Evolutionary conservation across 148 eudicot species (phyloP).

Genomic region (Talinum fruticosum): DNA sequence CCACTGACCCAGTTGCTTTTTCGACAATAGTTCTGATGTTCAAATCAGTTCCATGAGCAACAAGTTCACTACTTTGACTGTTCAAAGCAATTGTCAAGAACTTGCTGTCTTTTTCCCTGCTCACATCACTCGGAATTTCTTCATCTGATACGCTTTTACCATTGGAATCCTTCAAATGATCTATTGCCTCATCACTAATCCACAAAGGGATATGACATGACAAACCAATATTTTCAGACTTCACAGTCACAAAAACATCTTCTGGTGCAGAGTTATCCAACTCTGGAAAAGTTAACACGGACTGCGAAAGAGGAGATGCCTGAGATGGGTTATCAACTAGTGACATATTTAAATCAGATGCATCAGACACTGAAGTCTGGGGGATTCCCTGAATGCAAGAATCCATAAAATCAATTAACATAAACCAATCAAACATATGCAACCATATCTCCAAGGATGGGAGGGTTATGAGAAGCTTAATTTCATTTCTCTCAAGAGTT

Average conservation of each 20-base stretch:
- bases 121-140: conserved; percentile 19
- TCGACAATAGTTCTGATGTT: conserved; percentile 42
- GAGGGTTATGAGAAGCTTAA: conserved; percentile 41
- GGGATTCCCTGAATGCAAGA: conserved; percentile 33
- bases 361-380: conserved; percentile 18
- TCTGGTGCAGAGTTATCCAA: conserved; percentile 29
- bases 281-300: conserved; percentile 23
- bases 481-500: conserved; percentile 33
- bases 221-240: conserved; percentile 51
- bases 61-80: conserved; percentile 49
- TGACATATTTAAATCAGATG: conserved; percentile 21
- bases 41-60: conserved; percentile 31
- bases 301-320: conserved; percentile 21
- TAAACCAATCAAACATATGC: conserved; percentile 61
- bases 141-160: conserved; percentile 23
- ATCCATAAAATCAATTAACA: conserved; percentile 41
- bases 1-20: conserved; percentile 52
- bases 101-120: conserved; percentile 38
- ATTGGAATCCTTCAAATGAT: conserved; percentile 27
- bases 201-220: conserved; percentile 56
- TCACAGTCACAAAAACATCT: conserved; percentile 31
- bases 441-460: conserved; percentile 77
- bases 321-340: conserved; percentile 26
- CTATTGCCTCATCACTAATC: conserved; percentile 39
- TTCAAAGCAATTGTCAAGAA: conserved; percentile 45